phyloP scores from a whole-genome alignment of 2,329 filamentous ascomycete species.

The Fusarium fujikuroi region DNA sequence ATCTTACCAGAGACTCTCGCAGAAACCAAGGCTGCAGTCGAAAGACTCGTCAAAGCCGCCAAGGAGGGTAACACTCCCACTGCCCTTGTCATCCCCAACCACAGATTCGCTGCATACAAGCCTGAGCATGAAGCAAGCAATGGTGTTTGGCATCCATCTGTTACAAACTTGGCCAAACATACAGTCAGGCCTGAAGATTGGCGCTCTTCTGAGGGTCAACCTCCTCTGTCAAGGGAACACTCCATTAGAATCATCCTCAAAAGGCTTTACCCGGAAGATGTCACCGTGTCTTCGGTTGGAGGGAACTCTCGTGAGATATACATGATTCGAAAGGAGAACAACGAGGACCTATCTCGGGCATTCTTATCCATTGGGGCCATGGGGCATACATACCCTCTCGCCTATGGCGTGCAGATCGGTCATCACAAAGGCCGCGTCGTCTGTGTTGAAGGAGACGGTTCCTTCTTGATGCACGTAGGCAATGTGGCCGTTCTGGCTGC shows the following conservation, averaged over 20 bases:
- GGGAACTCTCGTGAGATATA: conserved; percentile 16
- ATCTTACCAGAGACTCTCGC: not conserved
- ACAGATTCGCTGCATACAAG: not conserved
- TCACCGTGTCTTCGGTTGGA: conserved; percentile 14
- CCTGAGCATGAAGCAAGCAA: not conserved
- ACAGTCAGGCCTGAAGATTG: not conserved
- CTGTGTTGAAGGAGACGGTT: not conserved
- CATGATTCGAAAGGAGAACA: conserved; percentile 13
- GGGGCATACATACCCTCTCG: not conserved
- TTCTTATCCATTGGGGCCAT: not conserved
- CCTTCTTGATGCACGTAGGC: conserved; percentile 4
- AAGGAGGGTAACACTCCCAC: not conserved
- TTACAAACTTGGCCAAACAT: not conserved
- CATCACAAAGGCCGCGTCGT: not conserved
- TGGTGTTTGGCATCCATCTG: not conserved
- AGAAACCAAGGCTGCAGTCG: not conserved
- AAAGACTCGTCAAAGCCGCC: not conserved
- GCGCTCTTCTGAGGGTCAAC: not conserved
- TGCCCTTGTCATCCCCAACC: not conserved
- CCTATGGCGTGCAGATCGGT: not conserved
- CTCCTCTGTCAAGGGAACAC: not conserved
- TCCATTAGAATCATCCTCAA: not conserved
- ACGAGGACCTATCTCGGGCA: not conserved
- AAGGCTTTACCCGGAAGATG: not conserved
- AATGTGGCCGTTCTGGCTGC: not conserved